phyloP scores from a whole-genome alignment of 2,329 filamentous ascomycete species.

The Monilinia aucupariae region DNA sequence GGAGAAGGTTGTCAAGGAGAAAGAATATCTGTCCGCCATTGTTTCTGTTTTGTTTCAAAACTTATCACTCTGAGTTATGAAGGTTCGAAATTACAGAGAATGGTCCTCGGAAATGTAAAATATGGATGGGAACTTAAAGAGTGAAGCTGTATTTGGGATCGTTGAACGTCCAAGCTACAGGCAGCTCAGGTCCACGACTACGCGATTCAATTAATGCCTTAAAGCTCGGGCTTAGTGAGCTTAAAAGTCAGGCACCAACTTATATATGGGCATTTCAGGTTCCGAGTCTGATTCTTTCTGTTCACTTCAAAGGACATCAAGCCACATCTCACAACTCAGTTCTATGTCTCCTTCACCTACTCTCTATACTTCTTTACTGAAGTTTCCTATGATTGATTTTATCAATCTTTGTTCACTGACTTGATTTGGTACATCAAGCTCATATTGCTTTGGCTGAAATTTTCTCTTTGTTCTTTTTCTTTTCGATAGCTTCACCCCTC shows the following conservation, averaged over 20 bases:
- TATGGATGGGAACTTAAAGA: slow-evolving; percentile 11
- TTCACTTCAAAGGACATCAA: not conserved
- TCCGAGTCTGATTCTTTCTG: not conserved
- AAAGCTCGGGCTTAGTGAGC: slow-evolving; percentile 10
- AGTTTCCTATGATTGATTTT: slow-evolving; percentile 16
- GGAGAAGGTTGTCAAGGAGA: slow-evolving; percentile 98
- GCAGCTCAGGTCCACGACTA: slow-evolving; percentile 22
- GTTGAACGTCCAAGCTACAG: slow-evolving; percentile 19
- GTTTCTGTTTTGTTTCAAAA: slow-evolving; percentile 31
- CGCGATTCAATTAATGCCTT: slow-evolving; percentile 21
- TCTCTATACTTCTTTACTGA: slow-evolving; percentile 22
- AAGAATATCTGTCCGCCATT: slow-evolving; percentile 99
- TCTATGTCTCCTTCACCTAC: slow-evolving; percentile 21
- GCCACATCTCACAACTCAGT: slow-evolving; percentile 18
- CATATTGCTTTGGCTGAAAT: not conserved
- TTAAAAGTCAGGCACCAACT: slow-evolving; percentile 9
- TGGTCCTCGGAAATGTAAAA: slow-evolving; percentile 12
- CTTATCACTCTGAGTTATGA: slow-evolving; percentile 7
- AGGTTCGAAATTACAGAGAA: slow-evolving; percentile 6
- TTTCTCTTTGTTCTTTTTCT: not conserved
- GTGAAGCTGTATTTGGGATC: slow-evolving; percentile 22
- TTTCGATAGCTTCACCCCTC: not conserved
- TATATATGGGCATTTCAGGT: not conserved
- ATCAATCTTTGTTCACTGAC: slow-evolving; percentile 4
- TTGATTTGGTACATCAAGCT: not conserved